Conservation (phyloP, 331 rosid genomes). For the Ulmus americana region DNA sequence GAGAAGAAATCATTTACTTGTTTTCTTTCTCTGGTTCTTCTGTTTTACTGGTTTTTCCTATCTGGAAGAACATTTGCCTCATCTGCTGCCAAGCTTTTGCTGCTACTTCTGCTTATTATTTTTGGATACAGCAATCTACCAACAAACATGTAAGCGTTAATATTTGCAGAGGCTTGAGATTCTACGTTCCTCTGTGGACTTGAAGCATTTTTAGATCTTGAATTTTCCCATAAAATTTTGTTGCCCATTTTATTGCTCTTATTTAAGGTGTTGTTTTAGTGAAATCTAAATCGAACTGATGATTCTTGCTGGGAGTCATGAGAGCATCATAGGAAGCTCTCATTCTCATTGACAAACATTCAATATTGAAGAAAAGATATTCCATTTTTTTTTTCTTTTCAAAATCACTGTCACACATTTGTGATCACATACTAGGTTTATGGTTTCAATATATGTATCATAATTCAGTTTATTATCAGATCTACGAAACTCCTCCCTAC, state of each 20-base stretch:
- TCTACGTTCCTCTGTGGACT: not conserved
- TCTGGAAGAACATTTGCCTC: conserved; percentile 56
- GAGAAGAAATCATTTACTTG: conserved; percentile 65
- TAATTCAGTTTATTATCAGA: not conserved
- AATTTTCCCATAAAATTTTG: conserved; percentile 2
- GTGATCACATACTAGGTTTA: not conserved
- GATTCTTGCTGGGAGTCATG: no score
- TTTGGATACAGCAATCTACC: conserved; percentile 57
- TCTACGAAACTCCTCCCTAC: no score
- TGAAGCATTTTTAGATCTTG: not conserved
- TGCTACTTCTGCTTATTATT: conserved; percentile 36
- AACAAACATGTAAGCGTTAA: conserved; percentile 44
- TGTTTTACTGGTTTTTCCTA: conserved; percentile 77
- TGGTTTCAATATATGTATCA: not conserved
- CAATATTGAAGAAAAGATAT: no score
- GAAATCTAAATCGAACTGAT: not conserved
- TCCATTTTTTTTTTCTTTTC: not conserved
- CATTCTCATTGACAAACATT: no score
- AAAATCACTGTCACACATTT: not conserved
- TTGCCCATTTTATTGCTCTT: conserved; percentile 7
- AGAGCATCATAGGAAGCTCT: no score
- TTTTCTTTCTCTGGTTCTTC: conserved; percentile 46
- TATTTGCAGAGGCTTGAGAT: conserved; percentile 23
- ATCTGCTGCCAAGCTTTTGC: conserved; percentile 55
- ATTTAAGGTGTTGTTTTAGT: not conserved